These are phyloP conservation scores for Termitomyces heimii DNA, from an alignment of 768 basidiomycete genomes.

Conservation along the genomic window DNA sequence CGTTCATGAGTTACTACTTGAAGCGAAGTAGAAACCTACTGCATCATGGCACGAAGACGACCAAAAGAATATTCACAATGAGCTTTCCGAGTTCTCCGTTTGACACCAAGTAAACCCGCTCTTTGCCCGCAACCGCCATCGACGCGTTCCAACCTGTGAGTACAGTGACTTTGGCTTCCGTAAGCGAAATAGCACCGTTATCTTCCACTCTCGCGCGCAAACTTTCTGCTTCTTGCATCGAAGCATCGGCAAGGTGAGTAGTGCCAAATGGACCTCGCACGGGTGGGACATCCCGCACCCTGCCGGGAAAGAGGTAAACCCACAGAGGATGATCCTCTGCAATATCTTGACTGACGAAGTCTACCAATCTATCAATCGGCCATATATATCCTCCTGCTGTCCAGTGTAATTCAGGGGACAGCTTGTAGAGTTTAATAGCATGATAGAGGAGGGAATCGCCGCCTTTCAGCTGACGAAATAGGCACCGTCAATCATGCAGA, in stretches of 20 bases:
- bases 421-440: slow-evolving; percentile 71
- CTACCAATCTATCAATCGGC: slow-evolving; percentile 67
- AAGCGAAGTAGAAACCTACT: background rate
- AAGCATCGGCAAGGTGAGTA: slow-evolving; percentile 17
- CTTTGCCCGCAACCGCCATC: slow-evolving; percentile 46
- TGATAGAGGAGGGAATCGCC: slow-evolving; percentile 73
- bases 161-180: slow-evolving; percentile 56
- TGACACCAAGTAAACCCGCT: slow-evolving; percentile 64
- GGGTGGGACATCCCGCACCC: slow-evolving; percentile 26
- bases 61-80: slow-evolving; percentile 69
- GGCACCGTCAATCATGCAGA: background rate
- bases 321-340: slow-evolving; percentile 11
- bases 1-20: background rate
- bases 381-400: slow-evolving; percentile 80
- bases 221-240: background rate
- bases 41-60: slow-evolving; percentile 58
- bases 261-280: slow-evolving; percentile 41
- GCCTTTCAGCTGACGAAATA: slow-evolving; percentile 55
- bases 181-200: slow-evolving; percentile 60
- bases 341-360: slow-evolving; percentile 45
- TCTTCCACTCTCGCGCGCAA: slow-evolving; percentile 49
- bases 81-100: slow-evolving; percentile 65
- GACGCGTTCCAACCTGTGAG: slow-evolving; percentile 33
- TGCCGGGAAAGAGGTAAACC: slow-evolving; percentile 12
- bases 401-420: slow-evolving; percentile 72